Conservation (phyloP, 768 basidiomycete genomes). For the Mycena leptocephala region DNA sequence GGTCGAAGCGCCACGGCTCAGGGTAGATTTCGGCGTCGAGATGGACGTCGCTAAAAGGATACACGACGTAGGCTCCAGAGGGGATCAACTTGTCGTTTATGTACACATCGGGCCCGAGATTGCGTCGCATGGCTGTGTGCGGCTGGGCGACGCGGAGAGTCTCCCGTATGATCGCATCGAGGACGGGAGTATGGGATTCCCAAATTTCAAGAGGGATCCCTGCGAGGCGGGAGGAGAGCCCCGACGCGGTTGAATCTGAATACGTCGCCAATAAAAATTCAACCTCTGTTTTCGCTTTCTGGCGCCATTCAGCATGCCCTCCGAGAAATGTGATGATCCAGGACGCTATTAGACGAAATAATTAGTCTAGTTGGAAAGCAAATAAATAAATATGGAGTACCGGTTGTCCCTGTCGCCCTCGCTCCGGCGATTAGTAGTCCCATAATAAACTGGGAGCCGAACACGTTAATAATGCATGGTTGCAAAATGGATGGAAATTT, state of each 20-base stretch:
- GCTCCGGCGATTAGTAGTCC: conserved; percentile 87
- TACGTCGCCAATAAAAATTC: conserved; percentile 67
- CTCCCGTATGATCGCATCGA: conserved; percentile 84
- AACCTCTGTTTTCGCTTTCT: conserved; percentile 74
- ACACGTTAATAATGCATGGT: conserved; percentile 32
- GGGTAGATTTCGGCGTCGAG: conserved; percentile 81
- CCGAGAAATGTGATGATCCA: conserved; percentile 86
- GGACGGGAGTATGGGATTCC: conserved; percentile 79
- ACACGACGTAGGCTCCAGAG: conserved; percentile 82
- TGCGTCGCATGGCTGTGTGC: conserved; percentile 86
- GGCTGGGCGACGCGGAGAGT: conserved; percentile 87
- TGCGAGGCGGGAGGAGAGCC: conserved; percentile 65
- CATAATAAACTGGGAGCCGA: conserved; percentile 78
- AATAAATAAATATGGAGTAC: conserved; percentile 45
- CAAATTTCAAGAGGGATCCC: conserved; percentile 78
- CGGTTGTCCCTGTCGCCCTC: conserved; percentile 84
- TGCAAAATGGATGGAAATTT: conserved; percentile 24
- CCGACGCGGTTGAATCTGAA: conserved; percentile 46
- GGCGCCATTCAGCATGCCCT: conserved; percentile 76
- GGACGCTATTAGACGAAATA: conserved; percentile 60
- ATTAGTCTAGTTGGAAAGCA: conserved; percentile 5
- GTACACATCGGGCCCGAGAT: conserved; percentile 80
- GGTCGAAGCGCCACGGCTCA: conserved; percentile 87
- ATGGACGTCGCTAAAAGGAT: conserved; percentile 88
- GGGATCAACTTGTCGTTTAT: conserved; percentile 81